Conservation (phyloP, 768 basidiomycete species). For the Termitomyces sp. region DNA sequence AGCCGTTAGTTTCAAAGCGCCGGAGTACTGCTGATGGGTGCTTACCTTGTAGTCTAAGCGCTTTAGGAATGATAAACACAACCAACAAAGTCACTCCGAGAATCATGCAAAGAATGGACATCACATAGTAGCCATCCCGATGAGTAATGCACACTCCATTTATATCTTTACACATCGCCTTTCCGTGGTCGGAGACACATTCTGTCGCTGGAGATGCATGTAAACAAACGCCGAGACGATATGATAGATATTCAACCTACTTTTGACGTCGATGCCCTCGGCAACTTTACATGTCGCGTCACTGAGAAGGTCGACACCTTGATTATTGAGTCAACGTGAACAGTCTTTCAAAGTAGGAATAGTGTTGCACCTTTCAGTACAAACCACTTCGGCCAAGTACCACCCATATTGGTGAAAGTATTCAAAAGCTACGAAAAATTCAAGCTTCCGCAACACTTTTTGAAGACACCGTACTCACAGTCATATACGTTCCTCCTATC, state of each 20-base stretch:
- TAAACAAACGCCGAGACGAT: not conserved
- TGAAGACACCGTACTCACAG: constrained; percentile 45
- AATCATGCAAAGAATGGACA: constrained; percentile 71
- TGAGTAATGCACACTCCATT: constrained; percentile 80
- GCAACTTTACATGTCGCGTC: constrained; percentile 78
- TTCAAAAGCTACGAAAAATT: constrained; percentile 65
- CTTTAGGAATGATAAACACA: constrained; percentile 77
- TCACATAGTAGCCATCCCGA: constrained; percentile 88
- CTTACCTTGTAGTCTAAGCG: constrained; percentile 81
- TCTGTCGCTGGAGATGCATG: constrained; percentile 53
- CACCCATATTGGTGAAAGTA: constrained; percentile 94
- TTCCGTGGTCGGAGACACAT: constrained; percentile 92
- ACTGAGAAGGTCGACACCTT: constrained; percentile 85
- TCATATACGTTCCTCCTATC: constrained; percentile 99
- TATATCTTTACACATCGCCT: constrained; percentile 64
- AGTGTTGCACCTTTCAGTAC: constrained; percentile 70
- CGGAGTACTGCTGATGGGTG: not conserved
- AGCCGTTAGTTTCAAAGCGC: constrained; percentile 3
- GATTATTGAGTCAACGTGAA: constrained; percentile 8
- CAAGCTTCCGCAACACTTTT: not conserved
- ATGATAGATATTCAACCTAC: constrained; percentile 24
- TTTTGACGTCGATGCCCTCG: constrained; percentile 50
- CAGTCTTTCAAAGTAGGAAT: not conserved
- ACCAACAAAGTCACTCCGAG: constrained; percentile 74
- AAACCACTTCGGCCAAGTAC: constrained; percentile 97